These are phyloP conservation scores for Hydnum rufescens DNA, from an alignment of 768 basidiomycete genomes.

Conservation along the genomic window DNA sequence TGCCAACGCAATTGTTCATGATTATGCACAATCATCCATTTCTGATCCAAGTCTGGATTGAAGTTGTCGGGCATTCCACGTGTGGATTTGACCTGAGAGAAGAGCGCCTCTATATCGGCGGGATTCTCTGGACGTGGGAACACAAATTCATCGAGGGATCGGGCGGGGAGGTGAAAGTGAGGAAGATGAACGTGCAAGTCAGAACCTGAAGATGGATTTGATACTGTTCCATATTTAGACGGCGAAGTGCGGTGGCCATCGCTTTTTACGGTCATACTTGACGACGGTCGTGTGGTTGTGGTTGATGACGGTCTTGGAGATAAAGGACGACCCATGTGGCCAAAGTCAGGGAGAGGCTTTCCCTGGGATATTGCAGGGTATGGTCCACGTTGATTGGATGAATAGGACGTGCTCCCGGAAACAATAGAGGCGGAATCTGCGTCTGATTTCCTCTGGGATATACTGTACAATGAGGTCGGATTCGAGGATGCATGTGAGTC, in stretches of 20 bases:
- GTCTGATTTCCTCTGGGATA: constrained; percentile 1
- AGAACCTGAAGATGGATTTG: constrained; percentile 37
- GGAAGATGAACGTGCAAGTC: constrained; percentile 22
- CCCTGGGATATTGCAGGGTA: neutral
- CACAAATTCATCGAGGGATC: constrained; percentile 35
- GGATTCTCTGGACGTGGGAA: constrained; percentile 62
- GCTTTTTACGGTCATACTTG: constrained; percentile 24
- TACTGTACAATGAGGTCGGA: neutral
- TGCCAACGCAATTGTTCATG: constrained; percentile 66
- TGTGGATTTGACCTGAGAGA: constrained; percentile 53
- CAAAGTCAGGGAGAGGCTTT: neutral
- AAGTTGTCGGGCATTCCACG: constrained; percentile 36
- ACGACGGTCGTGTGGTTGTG: constrained; percentile 31
- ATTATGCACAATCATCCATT: constrained; percentile 79
- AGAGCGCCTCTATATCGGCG: constrained; percentile 60
- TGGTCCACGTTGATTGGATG: neutral
- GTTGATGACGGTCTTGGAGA: constrained; percentile 10
- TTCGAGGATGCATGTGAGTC: neutral
- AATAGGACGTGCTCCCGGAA: constrained; percentile 3
- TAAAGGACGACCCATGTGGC: constrained; percentile 10
- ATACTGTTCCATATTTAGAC: constrained; percentile 30
- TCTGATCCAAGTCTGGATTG: constrained; percentile 52
- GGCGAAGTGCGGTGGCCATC: constrained; percentile 28
- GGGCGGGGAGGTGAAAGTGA: constrained; percentile 17
- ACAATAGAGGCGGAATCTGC: constrained; percentile 8